Conservation (phyloP, 306 rosid genomes). For the Cicer judaicum region DNA sequence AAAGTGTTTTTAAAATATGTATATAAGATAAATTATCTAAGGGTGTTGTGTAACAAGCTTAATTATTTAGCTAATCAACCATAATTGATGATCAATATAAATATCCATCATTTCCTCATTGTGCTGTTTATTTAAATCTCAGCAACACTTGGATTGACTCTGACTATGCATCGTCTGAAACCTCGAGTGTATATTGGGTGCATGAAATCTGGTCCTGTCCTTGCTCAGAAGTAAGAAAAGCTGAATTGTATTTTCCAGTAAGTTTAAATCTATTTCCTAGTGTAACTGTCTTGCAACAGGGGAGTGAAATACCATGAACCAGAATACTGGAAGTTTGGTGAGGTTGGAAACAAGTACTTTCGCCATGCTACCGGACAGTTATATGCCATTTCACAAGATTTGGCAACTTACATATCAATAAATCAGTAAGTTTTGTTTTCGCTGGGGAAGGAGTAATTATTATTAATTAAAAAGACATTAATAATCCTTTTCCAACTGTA, state of each 20-base stretch:
- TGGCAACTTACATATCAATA: slow-evolving; percentile 75
- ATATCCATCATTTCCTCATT: slow-evolving; percentile 27
- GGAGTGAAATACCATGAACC: slow-evolving; percentile 95
- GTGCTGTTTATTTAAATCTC: slow-evolving; percentile 37
- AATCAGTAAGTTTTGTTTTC: slow-evolving; percentile 69
- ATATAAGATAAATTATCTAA: too few relatives aligned
- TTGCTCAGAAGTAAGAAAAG: slow-evolving; percentile 73
- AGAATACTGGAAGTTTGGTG: slow-evolving; percentile 91
- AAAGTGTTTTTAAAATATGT: too few relatives aligned
- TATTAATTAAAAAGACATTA: too few relatives aligned
- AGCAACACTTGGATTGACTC: slow-evolving; percentile 75
- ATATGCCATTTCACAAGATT: slow-evolving; percentile 82
- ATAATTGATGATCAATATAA: slow-evolving; percentile 7
- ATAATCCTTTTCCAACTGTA: too few relatives aligned
- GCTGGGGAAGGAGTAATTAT: background rate
- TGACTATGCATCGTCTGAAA: slow-evolving; percentile 60
- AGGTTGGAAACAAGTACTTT: slow-evolving; percentile 83
- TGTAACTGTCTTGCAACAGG: slow-evolving; percentile 51
- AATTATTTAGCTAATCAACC: background rate
- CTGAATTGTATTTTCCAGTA: slow-evolving; percentile 6
- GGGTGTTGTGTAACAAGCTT: background rate
- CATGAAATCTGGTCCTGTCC: slow-evolving; percentile 98
- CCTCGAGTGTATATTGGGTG: slow-evolving; percentile 87
- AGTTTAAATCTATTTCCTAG: slow-evolving; percentile 37
- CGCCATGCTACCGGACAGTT: slow-evolving; percentile 95